Evolutionary conservation across 139 green algal species (phyloP).

Genomic region (Zygnema cylindricum): DNA sequence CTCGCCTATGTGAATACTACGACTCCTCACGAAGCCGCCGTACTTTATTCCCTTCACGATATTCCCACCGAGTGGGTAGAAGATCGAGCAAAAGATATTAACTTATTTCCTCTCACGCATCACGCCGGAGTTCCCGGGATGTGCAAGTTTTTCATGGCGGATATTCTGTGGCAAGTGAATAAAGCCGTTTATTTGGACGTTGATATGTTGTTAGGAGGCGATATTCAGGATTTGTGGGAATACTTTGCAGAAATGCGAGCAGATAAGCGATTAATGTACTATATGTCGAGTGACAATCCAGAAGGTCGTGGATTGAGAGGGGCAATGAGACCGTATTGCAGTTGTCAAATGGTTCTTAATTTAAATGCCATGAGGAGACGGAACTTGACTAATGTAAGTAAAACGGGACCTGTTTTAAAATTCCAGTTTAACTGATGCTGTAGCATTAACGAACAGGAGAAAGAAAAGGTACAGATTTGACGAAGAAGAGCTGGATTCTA

Average conservation of each 20-base stretch:
- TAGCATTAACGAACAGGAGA: too few species aligned
- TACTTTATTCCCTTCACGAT: slow-evolving; percentile 35
- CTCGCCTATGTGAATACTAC: background rate
- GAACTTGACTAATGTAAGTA: slow-evolving; percentile 31
- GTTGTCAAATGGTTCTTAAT: too few species aligned
- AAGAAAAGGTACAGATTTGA: too few species aligned
- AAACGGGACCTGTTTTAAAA: too few species aligned
- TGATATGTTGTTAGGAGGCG: slow-evolving; percentile 31
- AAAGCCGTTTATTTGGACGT: slow-evolving; percentile 41
- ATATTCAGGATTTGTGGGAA: slow-evolving; percentile 41
- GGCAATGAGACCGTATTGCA: slow-evolving; percentile 5
- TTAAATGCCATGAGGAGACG: slow-evolving; percentile 15
- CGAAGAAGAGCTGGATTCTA: too few species aligned
- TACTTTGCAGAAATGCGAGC: slow-evolving; percentile 31
- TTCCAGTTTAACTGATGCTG: too few species aligned
- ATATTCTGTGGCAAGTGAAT: slow-evolving; percentile 30
- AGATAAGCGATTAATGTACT: slow-evolving; percentile 13
- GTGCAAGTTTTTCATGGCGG: slow-evolving; percentile 53
- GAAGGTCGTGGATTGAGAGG: background rate
- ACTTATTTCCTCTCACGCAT: slow-evolving; percentile 23
- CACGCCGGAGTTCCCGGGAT: slow-evolving; percentile 38
- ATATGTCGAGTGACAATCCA: slow-evolving; percentile 41
- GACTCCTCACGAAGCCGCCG: background rate
- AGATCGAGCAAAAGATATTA: slow-evolving; percentile 19
- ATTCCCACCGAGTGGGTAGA: slow-evolving; percentile 28